These are phyloP conservation scores for Leucosporidium yakuticum DNA, from an alignment of 768 basidiomycete species.

Conservation along the genomic window DNA sequence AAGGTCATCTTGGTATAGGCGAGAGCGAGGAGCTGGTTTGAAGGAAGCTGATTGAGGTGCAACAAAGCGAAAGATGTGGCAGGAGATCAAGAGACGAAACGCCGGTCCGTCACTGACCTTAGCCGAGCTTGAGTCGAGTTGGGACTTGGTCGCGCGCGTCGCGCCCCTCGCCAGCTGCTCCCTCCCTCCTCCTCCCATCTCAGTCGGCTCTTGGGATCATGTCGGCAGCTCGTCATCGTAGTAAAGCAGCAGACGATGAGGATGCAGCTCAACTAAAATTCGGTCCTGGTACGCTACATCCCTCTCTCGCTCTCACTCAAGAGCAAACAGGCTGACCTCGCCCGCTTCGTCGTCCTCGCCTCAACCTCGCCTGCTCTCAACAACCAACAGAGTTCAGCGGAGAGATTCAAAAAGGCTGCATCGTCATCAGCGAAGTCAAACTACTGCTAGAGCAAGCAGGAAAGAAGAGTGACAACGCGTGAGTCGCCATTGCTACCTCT, in stretches of 20 bases:
- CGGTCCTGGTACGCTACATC: constrained; percentile 5
- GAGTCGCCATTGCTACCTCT: constrained; percentile 51
- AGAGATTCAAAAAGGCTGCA: constrained; percentile 48
- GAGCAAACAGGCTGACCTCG: not conserved
- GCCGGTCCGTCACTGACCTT: too few relatives aligned
- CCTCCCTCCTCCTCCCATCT: too few relatives aligned
- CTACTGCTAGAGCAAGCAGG: constrained; percentile 66
- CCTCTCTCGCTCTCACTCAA: not conserved
- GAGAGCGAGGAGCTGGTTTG: too few relatives aligned
- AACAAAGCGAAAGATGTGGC: too few relatives aligned
- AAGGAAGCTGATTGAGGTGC: too few relatives aligned
- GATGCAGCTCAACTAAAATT: constrained; percentile 28
- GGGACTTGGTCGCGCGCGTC: too few relatives aligned
- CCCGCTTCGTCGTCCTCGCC: not conserved
- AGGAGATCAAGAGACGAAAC: too few relatives aligned
- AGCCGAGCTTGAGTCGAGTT: too few relatives aligned
- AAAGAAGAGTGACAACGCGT: constrained; percentile 76
- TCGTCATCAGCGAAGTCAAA: constrained; percentile 87
- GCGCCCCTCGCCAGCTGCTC: too few relatives aligned
- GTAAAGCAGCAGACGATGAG: constrained; percentile 24
- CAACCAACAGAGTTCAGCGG: constrained; percentile 70
- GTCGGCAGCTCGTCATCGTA: constrained; percentile 1
- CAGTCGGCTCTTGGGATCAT: not conserved
- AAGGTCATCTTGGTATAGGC: not conserved
- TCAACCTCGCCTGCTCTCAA: too few relatives aligned